Percentiles rank a stretch among this genome's conserved stretches.
phyloP scores from a whole-genome alignment of 2,329 filamentous ascomycete genomes.

The Trichoderma semiorbis region DNA sequence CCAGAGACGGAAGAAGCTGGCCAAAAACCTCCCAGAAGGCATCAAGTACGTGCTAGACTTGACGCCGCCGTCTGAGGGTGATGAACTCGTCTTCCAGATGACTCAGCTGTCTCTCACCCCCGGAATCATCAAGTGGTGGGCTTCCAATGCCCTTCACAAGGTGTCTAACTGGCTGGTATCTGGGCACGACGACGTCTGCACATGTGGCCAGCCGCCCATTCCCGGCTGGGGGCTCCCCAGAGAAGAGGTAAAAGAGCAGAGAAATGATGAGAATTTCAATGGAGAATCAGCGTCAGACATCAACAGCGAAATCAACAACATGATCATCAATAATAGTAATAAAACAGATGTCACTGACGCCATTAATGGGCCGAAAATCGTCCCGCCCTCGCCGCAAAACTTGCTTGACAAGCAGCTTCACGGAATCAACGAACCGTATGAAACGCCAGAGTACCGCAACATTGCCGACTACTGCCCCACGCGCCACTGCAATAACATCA shows the following conservation, averaged over 20 bases:
- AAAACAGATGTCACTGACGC: neutral
- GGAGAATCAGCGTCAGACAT: neutral
- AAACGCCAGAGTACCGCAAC: conserved; percentile 32
- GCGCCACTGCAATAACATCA: conserved; percentile 61
- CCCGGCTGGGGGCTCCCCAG: neutral
- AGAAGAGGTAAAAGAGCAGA: neutral
- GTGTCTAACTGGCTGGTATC: conserved; percentile 31
- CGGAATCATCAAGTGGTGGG: conserved; percentile 55
- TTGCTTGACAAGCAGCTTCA: conserved; percentile 8
- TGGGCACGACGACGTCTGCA: conserved; percentile 43
- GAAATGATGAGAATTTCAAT: too few relatives aligned
- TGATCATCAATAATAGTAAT: neutral
- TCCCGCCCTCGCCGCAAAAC: conserved; percentile 10
- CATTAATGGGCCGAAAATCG: neutral
- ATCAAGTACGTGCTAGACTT: conserved; percentile 61
- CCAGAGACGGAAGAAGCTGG: conserved; percentile 36
- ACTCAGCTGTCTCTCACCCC: conserved; percentile 56
- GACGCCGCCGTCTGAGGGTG: conserved; percentile 58
- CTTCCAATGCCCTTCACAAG: conserved; percentile 33
- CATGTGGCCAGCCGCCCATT: conserved; percentile 24
- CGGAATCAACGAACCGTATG: conserved; percentile 15
- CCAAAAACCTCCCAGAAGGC: conserved; percentile 36
- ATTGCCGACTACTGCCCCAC: conserved; percentile 61
- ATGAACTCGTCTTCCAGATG: conserved; percentile 58
- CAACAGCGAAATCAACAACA: neutral